Percentiles rank a stretch among this genome's conserved stretches.
These are phyloP conservation scores for Paramyrothecium sp. DNA, from an alignment of 2,329 filamentous ascomycete genomes.

Conservation along the genomic window DNA sequence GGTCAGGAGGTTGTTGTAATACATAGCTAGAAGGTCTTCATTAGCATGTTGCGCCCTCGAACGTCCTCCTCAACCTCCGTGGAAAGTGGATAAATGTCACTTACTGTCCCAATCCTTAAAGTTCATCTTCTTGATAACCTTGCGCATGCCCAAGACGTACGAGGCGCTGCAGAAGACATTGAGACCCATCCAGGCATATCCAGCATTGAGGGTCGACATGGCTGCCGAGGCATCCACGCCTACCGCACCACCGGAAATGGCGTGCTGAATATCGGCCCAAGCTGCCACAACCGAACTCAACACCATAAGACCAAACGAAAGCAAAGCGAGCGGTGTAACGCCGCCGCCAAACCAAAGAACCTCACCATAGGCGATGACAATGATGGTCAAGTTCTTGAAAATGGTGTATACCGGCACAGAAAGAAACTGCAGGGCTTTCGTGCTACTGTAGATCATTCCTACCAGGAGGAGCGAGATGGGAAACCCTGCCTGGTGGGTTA, in stretches of 20 bases:
- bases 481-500: slow-evolving; percentile 65
- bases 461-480: slow-evolving; percentile 93
- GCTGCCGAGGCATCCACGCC: slow-evolving; percentile 65
- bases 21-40: slow-evolving; percentile 72
- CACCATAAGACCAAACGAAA: slow-evolving; percentile 97
- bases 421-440: slow-evolving; percentile 92
- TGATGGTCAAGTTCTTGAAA: slow-evolving; percentile 99
- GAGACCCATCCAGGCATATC: slow-evolving; percentile 96
- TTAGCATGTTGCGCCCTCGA: slow-evolving; percentile 22
- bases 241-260: slow-evolving; percentile 61
- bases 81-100: too few species aligned
- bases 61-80: slow-evolving; percentile 4
- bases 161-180: slow-evolving; percentile 94
- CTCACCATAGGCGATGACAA: slow-evolving; percentile 97
- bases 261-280: slow-evolving; percentile 94
- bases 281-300: slow-evolving; percentile 91
- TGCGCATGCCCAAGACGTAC: slow-evolving; percentile 91
- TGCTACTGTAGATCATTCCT: slow-evolving; percentile 98
- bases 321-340: slow-evolving; percentile 81
- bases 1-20: slow-evolving; percentile 98
- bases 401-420: slow-evolving; percentile 99
- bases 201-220: slow-evolving; percentile 87
- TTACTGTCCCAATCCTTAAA: slow-evolving; percentile 99
- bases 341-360: slow-evolving; percentile 97
- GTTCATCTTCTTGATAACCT: slow-evolving; percentile 98